These are phyloP conservation scores for Hordeum marinum DNA, from an alignment of 176 grass and related monocot genomes.

Conservation along the genomic window DNA sequence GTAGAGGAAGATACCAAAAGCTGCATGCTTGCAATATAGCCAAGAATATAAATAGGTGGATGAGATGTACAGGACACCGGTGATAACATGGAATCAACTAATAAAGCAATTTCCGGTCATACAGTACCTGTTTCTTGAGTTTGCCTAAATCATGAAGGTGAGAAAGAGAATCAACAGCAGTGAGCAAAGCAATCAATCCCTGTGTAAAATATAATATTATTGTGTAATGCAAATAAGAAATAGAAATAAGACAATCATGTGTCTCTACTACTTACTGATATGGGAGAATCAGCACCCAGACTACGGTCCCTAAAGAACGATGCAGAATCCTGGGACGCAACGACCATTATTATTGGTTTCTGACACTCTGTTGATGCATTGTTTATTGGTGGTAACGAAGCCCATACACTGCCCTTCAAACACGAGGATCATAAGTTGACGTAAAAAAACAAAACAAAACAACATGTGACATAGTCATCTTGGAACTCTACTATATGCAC, in stretches of 20 bases:
- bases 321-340: slow-evolving; percentile 79
- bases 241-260: background rate
- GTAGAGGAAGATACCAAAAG: background rate
- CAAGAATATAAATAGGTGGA: slow-evolving; percentile 5
- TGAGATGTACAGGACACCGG: background rate
- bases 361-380: slow-evolving; percentile 40
- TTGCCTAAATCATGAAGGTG: slow-evolving; percentile 60
- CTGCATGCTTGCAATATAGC: background rate
- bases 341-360: slow-evolving; percentile 74
- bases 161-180: slow-evolving; percentile 95
- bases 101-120: background rate
- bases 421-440: slow-evolving; percentile 42
- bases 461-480: background rate
- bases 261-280: slow-evolving; percentile 67
- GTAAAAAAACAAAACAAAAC: slow-evolving; percentile 28
- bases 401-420: slow-evolving; percentile 98
- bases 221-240: slow-evolving; percentile 11
- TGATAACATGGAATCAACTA: slow-evolving; percentile 11
- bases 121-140: slow-evolving; percentile 84
- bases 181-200: slow-evolving; percentile 98
- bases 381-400: slow-evolving; percentile 82
- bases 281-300: slow-evolving; percentile 92
- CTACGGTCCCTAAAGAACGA: slow-evolving; percentile 88
- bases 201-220: slow-evolving; percentile 32
- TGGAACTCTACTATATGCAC: slow-evolving; percentile 8